A percentile compares a stretch with the other conserved stretches of the same genome.
These are phyloP conservation scores for Tribonema minus DNA, from an alignment of 108 stramenopile genomes.

Conservation along the genomic window DNA sequence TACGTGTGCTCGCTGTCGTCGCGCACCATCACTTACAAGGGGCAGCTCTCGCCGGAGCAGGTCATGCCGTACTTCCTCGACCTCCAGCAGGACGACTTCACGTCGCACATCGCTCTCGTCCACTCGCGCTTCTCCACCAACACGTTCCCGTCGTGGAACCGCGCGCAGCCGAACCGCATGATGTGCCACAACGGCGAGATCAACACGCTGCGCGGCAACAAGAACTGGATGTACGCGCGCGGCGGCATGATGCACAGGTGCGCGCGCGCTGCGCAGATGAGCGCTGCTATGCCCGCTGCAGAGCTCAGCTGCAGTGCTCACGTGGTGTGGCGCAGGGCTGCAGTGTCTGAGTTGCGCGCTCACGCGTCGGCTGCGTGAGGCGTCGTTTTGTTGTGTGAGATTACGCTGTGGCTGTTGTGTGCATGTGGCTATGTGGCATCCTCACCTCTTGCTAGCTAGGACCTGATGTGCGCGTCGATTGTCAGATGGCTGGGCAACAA, in stretches of 20 bases:
- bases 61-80: conserved; percentile 50
- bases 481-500: too few relatives aligned
- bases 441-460: too few relatives aligned
- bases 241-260: conserved; percentile 84
- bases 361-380: too few relatives aligned
- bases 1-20: conserved; percentile 54
- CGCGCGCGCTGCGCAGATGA: too few relatives aligned
- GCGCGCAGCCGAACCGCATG: conserved; percentile 54
- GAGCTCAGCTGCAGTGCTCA: too few relatives aligned
- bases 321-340: too few relatives aligned
- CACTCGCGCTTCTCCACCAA: conserved; percentile 59
- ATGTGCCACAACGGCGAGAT: conserved; percentile 59
- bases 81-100: conserved; percentile 52
- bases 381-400: too few relatives aligned
- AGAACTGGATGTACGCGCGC: conserved; percentile 79
- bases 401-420: too few relatives aligned
- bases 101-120: conserved; percentile 46
- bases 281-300: too few relatives aligned
- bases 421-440: too few relatives aligned
- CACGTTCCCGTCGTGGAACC: conserved; percentile 53
- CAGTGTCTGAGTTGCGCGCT: too few relatives aligned
- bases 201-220: conserved; percentile 59
- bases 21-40: conserved; percentile 54
- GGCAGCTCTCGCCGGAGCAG: conserved; percentile 59
- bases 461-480: too few relatives aligned